Conservation (phyloP, 768 basidiomycete species). For the Podaxis carcinomalis region DNA sequence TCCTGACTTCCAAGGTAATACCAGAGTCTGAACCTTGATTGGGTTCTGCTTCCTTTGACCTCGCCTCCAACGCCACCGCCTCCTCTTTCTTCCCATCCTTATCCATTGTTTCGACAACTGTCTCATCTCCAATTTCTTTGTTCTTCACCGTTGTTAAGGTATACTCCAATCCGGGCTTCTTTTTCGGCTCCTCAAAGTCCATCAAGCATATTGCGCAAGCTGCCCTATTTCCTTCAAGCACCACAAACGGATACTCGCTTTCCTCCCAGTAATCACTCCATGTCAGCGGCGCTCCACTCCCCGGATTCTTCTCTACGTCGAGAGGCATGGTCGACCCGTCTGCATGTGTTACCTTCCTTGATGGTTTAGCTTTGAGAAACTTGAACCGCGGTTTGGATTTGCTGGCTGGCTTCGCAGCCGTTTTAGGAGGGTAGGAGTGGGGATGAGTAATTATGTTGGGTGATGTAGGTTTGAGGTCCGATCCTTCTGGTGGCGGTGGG, state of each 20-base stretch:
- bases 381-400: constrained; percentile 44
- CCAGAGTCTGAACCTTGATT: neutral
- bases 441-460: constrained; percentile 43
- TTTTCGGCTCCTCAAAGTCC: constrained; percentile 76
- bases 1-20: constrained; percentile 1
- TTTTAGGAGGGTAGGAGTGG: constrained; percentile 62
- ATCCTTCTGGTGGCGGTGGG: constrained; percentile 63
- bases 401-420: constrained; percentile 17
- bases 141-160: neutral
- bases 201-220: constrained; percentile 81
- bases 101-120: neutral
- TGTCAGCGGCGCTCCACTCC: constrained; percentile 31
- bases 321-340: constrained; percentile 3
- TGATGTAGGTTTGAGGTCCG: constrained; percentile 26
- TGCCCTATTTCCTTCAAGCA: constrained; percentile 78
- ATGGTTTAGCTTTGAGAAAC: constrained; percentile 39
- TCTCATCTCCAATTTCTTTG: neutral
- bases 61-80: neutral
- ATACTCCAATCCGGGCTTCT: constrained; percentile 16
- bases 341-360: constrained; percentile 12
- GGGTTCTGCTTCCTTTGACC: neutral
- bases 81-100: neutral
- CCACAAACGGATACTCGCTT: constrained; percentile 75
- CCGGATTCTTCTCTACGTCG: constrained; percentile 10
- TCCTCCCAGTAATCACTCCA: constrained; percentile 83